These are phyloP conservation scores for Echria macrotheca DNA, from an alignment of 495 filamentous ascomycete species.

Conservation along the genomic window DNA sequence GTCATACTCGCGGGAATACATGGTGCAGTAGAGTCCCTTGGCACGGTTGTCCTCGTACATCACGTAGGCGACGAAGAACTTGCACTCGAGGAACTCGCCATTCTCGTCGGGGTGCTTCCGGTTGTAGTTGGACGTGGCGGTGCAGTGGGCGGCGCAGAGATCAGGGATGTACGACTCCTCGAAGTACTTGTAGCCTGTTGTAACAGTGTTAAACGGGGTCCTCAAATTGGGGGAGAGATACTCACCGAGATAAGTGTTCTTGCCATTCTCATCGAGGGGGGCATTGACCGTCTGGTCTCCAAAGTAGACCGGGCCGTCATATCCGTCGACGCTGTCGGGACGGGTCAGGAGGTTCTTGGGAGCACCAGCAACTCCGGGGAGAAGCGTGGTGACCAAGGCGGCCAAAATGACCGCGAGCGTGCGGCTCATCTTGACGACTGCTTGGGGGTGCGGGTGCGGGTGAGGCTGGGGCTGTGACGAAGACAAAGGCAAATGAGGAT, in stretches of 20 bases:
- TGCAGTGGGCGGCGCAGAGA: slow-evolving; percentile 15
- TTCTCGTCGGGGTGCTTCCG: slow-evolving; percentile 9
- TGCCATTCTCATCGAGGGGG: slow-evolving; percentile 13
- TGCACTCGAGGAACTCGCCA: slow-evolving; percentile 12
- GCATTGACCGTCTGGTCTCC: slow-evolving; percentile 17
- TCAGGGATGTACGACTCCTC: slow-evolving; percentile 14
- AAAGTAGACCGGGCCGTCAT: slow-evolving; percentile 11
- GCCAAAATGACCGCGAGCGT: not conserved
- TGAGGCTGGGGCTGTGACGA: no score
- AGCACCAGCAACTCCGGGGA: not conserved
- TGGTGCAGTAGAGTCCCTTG: slow-evolving; percentile 13
- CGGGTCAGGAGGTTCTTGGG: not conserved
- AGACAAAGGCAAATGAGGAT: no score
- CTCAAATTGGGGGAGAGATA: not conserved
- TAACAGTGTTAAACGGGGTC: not conserved
- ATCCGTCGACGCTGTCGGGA: slow-evolving; percentile 11
- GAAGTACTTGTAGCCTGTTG: slow-evolving; percentile 13
- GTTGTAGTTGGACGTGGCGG: slow-evolving; percentile 15
- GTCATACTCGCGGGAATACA: slow-evolving; percentile 17
- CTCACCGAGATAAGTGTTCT: slow-evolving; percentile 14
- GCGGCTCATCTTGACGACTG: not conserved
- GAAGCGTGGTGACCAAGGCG: not conserved
- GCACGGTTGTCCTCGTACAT: slow-evolving; percentile 7
- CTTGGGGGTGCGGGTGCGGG: no score
- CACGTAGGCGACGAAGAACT: slow-evolving; percentile 17